These are phyloP conservation scores for Starmera stellimalicola DNA, from an alignment of 1,139 yeast genomes.

Conservation along the genomic window DNA sequence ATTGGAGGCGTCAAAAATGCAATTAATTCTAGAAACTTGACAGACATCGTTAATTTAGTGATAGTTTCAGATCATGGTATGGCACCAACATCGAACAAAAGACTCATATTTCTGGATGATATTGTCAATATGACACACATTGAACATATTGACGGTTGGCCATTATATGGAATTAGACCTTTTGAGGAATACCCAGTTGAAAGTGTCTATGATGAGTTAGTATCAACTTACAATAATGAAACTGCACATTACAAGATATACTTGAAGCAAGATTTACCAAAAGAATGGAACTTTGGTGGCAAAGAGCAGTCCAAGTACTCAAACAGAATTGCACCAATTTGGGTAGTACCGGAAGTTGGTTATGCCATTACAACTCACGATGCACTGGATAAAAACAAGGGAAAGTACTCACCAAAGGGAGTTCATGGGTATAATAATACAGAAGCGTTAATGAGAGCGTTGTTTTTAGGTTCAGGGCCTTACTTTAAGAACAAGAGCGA, in stretches of 20 bases:
- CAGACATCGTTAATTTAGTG: slow-evolving; percentile 59
- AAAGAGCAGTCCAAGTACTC: slow-evolving; percentile 31
- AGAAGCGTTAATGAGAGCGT: slow-evolving; percentile 72
- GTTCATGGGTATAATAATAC: slow-evolving; percentile 80
- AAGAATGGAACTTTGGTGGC: slow-evolving; percentile 61
- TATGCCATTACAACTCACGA: slow-evolving; percentile 62
- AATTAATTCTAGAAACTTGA: slow-evolving; percentile 44
- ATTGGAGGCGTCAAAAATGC: slow-evolving; percentile 41
- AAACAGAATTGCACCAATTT: slow-evolving; percentile 69
- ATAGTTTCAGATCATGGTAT: slow-evolving; percentile 89
- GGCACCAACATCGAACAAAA: slow-evolving; percentile 67
- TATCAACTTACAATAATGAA: slow-evolving; percentile 6
- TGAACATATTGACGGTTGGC: slow-evolving; percentile 79
- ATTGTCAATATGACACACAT: slow-evolving; percentile 42
- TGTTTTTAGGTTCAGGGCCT: slow-evolving; percentile 78
- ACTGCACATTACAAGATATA: slow-evolving; percentile 37
- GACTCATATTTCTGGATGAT: slow-evolving; percentile 64
- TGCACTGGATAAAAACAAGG: slow-evolving; percentile 39
- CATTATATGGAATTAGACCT: slow-evolving; percentile 73
- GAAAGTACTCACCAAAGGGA: slow-evolving; percentile 57
- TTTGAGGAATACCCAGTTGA: slow-evolving; percentile 25
- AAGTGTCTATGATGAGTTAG: slow-evolving; percentile 29
- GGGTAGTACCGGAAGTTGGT: slow-evolving; percentile 80
- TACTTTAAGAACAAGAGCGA: slow-evolving; percentile 34
- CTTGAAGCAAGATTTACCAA: slow-evolving; percentile 49